A percentile compares a stretch with the other conserved stretches of the same genome.
Conservation (phyloP, 2,329 filamentous ascomycete species). For the Ambrosiella cleistominuta region DNA sequence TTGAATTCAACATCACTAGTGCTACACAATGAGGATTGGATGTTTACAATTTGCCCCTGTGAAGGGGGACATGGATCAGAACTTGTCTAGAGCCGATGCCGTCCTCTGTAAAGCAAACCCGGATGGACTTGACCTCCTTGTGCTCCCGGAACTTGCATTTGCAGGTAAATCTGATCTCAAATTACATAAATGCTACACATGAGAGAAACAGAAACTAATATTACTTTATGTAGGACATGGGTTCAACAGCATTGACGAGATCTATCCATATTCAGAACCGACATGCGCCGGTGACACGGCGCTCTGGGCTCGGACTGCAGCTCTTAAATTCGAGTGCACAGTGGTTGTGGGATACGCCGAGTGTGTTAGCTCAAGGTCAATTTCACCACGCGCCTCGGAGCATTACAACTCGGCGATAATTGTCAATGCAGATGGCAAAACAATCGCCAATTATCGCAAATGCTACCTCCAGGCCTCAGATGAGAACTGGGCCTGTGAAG, state of each 20-base stretch:
- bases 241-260: conserved; percentile 44
- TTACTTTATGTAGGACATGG: conserved; percentile 41
- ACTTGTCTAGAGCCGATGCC: conserved; percentile 47
- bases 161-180: conserved; percentile 1
- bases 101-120: conserved; percentile 34
- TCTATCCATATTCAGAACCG: conserved; percentile 45
- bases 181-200: conserved; percentile 41
- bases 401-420: conserved; percentile 30
- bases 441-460: conserved; percentile 35
- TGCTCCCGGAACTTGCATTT: conserved; percentile 53
- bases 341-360: conserved; percentile 54
- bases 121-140: conserved; percentile 38
- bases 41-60: conserved; percentile 57
- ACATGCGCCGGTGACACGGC: conserved; percentile 36
- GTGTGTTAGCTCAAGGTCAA: conserved; percentile 14
- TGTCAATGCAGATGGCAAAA: conserved; percentile 33
- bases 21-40: conserved; percentile 39
- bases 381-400: conserved; percentile 16
- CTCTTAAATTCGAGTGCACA: conserved; percentile 40
- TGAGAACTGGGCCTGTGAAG: conserved; percentile 44
- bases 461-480: conserved; percentile 41
- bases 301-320: conserved; percentile 45
- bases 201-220: conserved; percentile 17
- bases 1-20: background rate
- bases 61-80: conserved; percentile 51